Conservation (phyloP, 2,329 filamentous ascomycete genomes). For the Alternaria sp. region DNA sequence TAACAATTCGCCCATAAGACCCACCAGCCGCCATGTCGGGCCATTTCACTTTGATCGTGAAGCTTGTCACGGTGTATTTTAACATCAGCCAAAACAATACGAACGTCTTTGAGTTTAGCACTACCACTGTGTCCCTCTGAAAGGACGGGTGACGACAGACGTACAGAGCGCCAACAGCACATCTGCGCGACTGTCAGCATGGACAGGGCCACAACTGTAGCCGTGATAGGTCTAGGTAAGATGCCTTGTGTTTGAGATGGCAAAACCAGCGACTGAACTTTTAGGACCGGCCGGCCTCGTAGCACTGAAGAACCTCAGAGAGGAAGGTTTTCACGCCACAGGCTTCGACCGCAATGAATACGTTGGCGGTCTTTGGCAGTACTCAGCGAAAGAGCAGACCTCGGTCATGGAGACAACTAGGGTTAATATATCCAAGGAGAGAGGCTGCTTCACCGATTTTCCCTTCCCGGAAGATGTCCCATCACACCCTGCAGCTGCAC, state of each 20-base stretch:
- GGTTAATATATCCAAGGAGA: conserved; percentile 33
- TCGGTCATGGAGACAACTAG: conserved; percentile 31
- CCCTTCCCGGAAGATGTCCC: conserved; percentile 24
- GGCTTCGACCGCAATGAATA: conserved; percentile 33
- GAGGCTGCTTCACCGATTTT: conserved; percentile 35
- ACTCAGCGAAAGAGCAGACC: conserved; percentile 28
- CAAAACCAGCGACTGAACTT: neutral
- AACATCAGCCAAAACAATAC: neutral
- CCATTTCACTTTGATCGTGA: neutral
- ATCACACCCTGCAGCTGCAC: conserved; percentile 27
- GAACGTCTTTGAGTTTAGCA: neutral
- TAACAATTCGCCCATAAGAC: neutral
- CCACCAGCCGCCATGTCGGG: neutral
- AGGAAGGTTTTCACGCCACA: conserved; percentile 31
- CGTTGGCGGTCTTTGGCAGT: conserved; percentile 35
- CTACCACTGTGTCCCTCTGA: neutral
- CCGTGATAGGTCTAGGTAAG: conserved; percentile 25
- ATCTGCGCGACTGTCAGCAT: neutral
- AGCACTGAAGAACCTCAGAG: conserved; percentile 28
- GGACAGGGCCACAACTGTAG: conserved; percentile 7
- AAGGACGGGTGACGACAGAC: neutral
- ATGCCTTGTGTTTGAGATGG: neutral
- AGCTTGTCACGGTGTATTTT: neutral
- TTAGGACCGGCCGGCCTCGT: conserved; percentile 25
- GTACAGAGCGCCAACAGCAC: neutral